Evolutionary conservation across 2,329 filamentous ascomycete species (phyloP), one percentile per base, ranked within the genome.

Genomic region (Trichoderma simmonsii): DNA sequence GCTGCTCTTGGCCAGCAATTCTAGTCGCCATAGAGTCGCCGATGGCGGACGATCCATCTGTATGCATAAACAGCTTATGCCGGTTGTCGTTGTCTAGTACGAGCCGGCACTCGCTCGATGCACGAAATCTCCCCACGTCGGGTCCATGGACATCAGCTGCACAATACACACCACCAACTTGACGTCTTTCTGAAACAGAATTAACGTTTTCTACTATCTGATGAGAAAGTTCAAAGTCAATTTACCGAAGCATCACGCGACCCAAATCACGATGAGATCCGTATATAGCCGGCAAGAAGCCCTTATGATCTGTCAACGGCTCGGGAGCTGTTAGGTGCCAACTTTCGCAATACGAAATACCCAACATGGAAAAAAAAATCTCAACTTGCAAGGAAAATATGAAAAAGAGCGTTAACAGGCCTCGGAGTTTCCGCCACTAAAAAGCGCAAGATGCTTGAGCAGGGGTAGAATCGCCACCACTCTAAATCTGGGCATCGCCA

Each of bases 31-130:
- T 26, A 34, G 43, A 56, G 32, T 39, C 65, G 14, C n/a, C n/a
- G 34, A 59, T 43, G 54, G 34, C 54, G 26, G 64, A 59, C 51
- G 64, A 67, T 59, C 64, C 34, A 56, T 67, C 48, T 32, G 54
- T 39, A 30, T 69, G 65, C 65, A 60, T 69, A 60, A 60, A 21
- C 34, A 48, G 34, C 56, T 48, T 34, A 51, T 69, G 65, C 65
- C 54, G 56, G 54, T 18, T 48, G 34, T 69, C 65, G 54, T 18
- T 48, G 34, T 69, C 65, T 39, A 60, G 57, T n/a, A 43, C 28
- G 56, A 68, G 65, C 65, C 65, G 56, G 65, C 65, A 69, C n/a
- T 69, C 54, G 65, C 65, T 34, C 34, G n/a, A 61, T 61, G 54
- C 65, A 69, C 34, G 65, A 69, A 69, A 69, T 60, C 65, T 69